These are phyloP conservation scores for Aureobasidium sp. DNA, from an alignment of 2,329 filamentous ascomycete genomes.

Conservation along the genomic window DNA sequence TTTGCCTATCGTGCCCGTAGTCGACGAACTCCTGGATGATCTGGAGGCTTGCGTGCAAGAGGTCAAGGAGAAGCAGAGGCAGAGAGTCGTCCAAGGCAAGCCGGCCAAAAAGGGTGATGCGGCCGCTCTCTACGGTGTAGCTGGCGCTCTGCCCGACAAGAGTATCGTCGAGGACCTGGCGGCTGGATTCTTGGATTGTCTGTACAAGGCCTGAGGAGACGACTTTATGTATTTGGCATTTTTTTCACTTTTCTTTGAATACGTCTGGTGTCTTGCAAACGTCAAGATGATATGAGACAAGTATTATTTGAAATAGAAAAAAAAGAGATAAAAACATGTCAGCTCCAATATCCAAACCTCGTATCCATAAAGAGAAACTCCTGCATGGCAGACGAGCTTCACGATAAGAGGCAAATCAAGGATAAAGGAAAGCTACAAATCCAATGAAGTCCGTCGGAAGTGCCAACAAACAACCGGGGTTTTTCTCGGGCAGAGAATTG, in stretches of 20 bases:
- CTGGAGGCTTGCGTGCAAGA: constrained; percentile 54
- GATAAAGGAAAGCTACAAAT: constrained; percentile 7
- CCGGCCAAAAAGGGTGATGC: constrained; percentile 63
- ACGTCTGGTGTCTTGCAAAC: no score
- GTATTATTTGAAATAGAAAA: background rate
- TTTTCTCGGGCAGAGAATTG: constrained; percentile 14
- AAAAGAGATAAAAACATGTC: background rate
- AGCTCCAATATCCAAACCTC: constrained; percentile 3
- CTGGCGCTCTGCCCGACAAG: constrained; percentile 91
- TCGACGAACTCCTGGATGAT: constrained; percentile 72
- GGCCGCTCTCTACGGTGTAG: constrained; percentile 87
- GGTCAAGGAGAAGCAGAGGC: constrained; percentile 75
- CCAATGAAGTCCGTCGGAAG: constrained; percentile 9
- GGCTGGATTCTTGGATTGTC: constrained; percentile 80
- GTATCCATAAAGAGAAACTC: background rate
- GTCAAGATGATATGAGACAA: no score
- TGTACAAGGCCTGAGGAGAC: constrained; percentile 81
- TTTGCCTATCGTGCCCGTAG: constrained; percentile 71
- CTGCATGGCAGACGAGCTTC: constrained; percentile 12
- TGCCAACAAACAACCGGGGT: constrained; percentile 4
- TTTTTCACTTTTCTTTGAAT: no score
- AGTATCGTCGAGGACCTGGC: constrained; percentile 86
- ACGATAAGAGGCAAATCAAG: constrained; percentile 1
- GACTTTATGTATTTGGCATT: no score
- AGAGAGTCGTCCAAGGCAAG: constrained; percentile 61